Percentiles rank a stretch among this genome's conserved stretches.
phyloP scores from a whole-genome alignment of 495 filamentous ascomycete genomes.

The Talaromyces borbonicus region DNA sequence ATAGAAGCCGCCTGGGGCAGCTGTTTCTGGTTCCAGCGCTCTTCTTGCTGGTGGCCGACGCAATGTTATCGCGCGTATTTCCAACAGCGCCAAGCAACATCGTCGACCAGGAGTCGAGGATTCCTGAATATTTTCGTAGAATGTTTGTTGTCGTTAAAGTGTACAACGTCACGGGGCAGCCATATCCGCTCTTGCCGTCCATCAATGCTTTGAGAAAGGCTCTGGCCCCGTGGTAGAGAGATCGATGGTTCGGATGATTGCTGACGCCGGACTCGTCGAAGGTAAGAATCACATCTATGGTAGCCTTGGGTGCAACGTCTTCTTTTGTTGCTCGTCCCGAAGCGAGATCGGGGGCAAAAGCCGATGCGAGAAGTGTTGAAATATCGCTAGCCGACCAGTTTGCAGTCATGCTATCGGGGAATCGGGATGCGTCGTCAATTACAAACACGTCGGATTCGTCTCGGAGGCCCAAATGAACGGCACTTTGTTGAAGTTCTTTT shows the following conservation, averaged over 20 bases:
- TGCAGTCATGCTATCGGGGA: conserved; percentile 77
- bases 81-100: conserved; percentile 37
- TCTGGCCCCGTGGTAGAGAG: conserved; percentile 72
- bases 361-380: conserved; percentile 51
- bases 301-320: conserved; percentile 38
- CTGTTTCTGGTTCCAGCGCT: conserved; percentile 7
- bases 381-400: conserved; percentile 65
- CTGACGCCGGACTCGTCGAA: conserved; percentile 78
- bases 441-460: conserved; percentile 67
- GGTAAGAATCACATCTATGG: conserved; percentile 76
- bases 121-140: conserved; percentile 66
- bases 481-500: conserved; percentile 72
- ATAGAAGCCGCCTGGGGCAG: conserved; percentile 49
- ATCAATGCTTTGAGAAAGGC: conserved; percentile 55
- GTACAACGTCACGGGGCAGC: conserved; percentile 69
- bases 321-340: conserved; percentile 12
- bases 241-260: conserved; percentile 83
- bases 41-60: conserved; percentile 14
- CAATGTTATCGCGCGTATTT: conserved; percentile 24
- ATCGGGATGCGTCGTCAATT: conserved; percentile 62
- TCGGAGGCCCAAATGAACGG: conserved; percentile 62
- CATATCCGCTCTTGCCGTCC: conserved; percentile 54
- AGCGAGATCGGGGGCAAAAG: conserved; percentile 54
- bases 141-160: conserved; percentile 63
- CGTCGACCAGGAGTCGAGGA: conserved; percentile 64